phyloP scores from a whole-genome alignment of 2,329 filamentous ascomycete genomes.

The Shiraia bambusicola region DNA sequence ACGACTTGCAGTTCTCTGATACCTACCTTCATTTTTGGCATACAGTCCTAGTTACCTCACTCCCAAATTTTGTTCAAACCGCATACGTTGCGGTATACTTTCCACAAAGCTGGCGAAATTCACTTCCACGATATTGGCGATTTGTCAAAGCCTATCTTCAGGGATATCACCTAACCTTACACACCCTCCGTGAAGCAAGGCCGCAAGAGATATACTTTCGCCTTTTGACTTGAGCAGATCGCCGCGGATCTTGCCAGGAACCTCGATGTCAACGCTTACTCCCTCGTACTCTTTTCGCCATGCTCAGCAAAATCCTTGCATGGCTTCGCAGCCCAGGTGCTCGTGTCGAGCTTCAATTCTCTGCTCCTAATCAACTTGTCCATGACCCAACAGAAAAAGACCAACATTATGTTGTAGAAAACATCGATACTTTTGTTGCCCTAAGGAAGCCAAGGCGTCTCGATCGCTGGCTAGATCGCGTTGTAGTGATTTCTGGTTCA shows the following conservation, averaged over 20 bases:
- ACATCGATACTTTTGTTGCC: background rate
- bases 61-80: too few relatives aligned
- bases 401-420: background rate
- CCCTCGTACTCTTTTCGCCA: background rate
- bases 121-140: too few relatives aligned
- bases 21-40: too few relatives aligned
- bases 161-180: background rate
- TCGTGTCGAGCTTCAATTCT: background rate
- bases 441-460: background rate
- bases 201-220: background rate
- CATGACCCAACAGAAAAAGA: background rate
- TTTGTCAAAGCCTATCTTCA: background rate
- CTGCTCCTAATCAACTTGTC: background rate
- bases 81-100: too few relatives aligned
- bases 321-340: background rate
- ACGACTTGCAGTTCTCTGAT: too few relatives aligned
- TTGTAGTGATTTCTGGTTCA: slow-evolving; percentile 6
- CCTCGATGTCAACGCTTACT: background rate
- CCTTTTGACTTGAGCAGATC: background rate
- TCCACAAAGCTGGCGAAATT: too few relatives aligned
- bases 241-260: too few relatives aligned
- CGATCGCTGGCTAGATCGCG: slow-evolving; percentile 4
- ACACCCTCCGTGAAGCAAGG: background rate
- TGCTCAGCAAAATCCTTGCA: background rate
- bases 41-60: too few relatives aligned